Evolutionary conservation across 768 basidiomycete species (phyloP), one percentile per base, ranked within the genome.

Genomic region (Crucibulum laeve): DNA sequence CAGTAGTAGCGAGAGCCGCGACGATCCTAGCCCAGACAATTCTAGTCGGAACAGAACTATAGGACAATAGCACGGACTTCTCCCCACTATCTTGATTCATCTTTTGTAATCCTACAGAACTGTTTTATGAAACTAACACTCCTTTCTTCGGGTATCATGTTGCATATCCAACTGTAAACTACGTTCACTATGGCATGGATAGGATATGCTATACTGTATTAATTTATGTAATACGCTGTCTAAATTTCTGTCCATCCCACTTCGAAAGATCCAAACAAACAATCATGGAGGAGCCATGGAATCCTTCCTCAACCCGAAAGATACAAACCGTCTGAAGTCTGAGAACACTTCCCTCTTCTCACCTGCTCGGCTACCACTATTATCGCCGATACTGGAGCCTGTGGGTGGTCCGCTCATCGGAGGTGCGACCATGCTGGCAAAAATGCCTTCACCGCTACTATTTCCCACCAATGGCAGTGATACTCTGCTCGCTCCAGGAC

Each of bases 251-350:
- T 18, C 15, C 15, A 30, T 19, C 25, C 33, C 21, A 28, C 23
- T 10, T 37, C 23, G 21, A 32, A 33, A 1, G 11, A 23, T n/a
- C n/a, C n/a, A n/a, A n/a, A n/a, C n/a, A 11, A 3, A 23, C 5
- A 21, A 43, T 46, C 47, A 60, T 50, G 47, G 56, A 34, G 55
- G 53, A 1, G 53, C 53, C 25, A 50, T 46, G 10, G 81, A 68
- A 49, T 91, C 91, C 51, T 89, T 77, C 56, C 91, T 70, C 48
- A 91, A 66, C 0, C 90, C 91, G 61, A 96, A 95, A 52, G 82
- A 91, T 35, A 96, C 90, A 57, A 96, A 85, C 14, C 92, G 73
- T 52, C 85, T 71, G 54, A 95, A 82, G 54, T 93, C 92, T 2
- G 89, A 89, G 60, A 96, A 92, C 0, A 91, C 87, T 54, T 91